Conservation (phyloP, 2,329 filamentous ascomycete genomes). For the Scedosporium apiospermum region DNA sequence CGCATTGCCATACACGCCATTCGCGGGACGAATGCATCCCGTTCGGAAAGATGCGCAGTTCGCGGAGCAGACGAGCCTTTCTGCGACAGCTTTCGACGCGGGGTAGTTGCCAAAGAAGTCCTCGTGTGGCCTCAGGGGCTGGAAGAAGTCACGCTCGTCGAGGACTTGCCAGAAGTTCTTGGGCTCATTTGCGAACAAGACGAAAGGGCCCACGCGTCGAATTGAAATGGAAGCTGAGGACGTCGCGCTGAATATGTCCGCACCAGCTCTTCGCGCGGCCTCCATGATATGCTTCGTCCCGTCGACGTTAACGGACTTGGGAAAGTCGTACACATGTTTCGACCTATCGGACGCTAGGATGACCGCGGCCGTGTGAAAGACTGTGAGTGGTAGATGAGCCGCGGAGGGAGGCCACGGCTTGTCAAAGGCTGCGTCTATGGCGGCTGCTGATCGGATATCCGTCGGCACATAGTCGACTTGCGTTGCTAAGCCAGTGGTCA, state of each 20-base stretch:
- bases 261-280: slow-evolving; percentile 32
- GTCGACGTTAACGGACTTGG: slow-evolving; percentile 34
- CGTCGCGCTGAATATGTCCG: slow-evolving; percentile 39
- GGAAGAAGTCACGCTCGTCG: slow-evolving; percentile 29
- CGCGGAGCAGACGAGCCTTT: slow-evolving; percentile 34
- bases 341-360: slow-evolving; percentile 39
- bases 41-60: slow-evolving; percentile 34
- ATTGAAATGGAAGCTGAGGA: slow-evolving; percentile 35
- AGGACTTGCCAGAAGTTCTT: slow-evolving; percentile 31
- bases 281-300: slow-evolving; percentile 37
- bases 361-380: slow-evolving; percentile 44
- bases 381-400: slow-evolving; percentile 35
- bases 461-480: slow-evolving; percentile 32
- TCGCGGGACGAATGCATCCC: slow-evolving; percentile 39
- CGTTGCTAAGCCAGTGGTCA: slow-evolving; percentile 23
- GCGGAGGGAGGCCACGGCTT: slow-evolving; percentile 32
- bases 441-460: slow-evolving; percentile 35
- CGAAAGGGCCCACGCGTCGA: slow-evolving; percentile 26
- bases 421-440: slow-evolving; percentile 33
- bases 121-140: slow-evolving; percentile 25
- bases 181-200: slow-evolving; percentile 31
- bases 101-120: slow-evolving; percentile 41
- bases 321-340: slow-evolving; percentile 28
- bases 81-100: slow-evolving; percentile 36
- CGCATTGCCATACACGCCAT: slow-evolving; percentile 40